Evolutionary conservation across 1,284 basidiomycete species (phyloP), one percentile per base, ranked within the genome.

Genomic region (Anthracocystis panici-leucophaei): DNA sequence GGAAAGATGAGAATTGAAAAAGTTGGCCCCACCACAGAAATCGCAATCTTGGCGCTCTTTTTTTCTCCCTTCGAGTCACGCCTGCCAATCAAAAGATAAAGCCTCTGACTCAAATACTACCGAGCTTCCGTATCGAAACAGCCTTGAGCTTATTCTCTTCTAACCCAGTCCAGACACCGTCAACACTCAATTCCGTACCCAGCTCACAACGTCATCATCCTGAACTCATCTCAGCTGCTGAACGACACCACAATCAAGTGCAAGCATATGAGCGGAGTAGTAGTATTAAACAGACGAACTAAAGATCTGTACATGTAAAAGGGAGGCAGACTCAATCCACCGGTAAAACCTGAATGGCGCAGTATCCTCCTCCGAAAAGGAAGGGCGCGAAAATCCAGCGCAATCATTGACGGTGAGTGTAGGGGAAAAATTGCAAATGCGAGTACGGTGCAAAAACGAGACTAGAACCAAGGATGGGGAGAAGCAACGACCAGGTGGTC

Each of bases 401-500:
- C 62, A 63, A 64, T 54, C 14, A 70, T 65, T 65, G 61, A 60
- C 61, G 67, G 57, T 54, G 57, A 65, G 52, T 67, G 53, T 60
- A 41, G 6, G 33, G 35, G 44, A 40, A 60, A 48, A 50, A 52
- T 45, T 70, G 67, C 67, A 57, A 54, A 70, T 70, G 62, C 67
- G 66, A 59, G 57, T 56, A 63, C 56, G 67, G 57, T 57, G 67
- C 67, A 65, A 70, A 65, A 35, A 48, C 31, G 45, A 46, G 29
- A 41, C 44, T 54, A 45, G 40, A 33, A 70, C 67, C 61, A 70
- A 31, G 58, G 67, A 70, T 65, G 62, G 51, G 50, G 31, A 45
- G 31, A 46, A 55, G 52, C 56, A 16, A 55, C 65, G 52, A 54
- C 49, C 10, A 29, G 40, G 49, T 21, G 38, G 35, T 29, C 40